Evolutionary conservation across 2,329 filamentous ascomycete genomes (phyloP), one percentile per base, ranked within the genome.

Genomic region (Zelopaecilomyces penicillatus): DNA sequence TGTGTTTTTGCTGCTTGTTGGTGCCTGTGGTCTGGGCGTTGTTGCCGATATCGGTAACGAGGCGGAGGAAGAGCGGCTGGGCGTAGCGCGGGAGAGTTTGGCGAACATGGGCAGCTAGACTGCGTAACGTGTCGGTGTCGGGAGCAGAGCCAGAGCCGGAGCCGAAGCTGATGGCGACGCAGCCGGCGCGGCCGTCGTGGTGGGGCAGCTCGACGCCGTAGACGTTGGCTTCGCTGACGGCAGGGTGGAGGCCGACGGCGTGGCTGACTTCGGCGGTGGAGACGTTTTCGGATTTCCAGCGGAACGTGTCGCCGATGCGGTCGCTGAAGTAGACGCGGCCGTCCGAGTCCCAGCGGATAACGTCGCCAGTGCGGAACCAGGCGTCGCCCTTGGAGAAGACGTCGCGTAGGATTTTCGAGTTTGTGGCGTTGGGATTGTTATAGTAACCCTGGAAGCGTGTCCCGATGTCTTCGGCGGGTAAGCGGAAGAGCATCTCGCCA

Each of bases 1-100:
- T 65, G 50, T 84, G 78, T 65, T 95, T 95, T 65, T 90, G 84
- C 67, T 94, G 86, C 71, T 95, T 95, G 57, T 88, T 85, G 39
- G 88, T 95, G 0, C 88, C 87, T 4, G 89, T 95, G 1, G 79
- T 73, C 56, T 84, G 78, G 52, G 78, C 71, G 1, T 67, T 63
- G 36, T 79, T 73, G 3, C 68, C 65, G 38, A 75, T 65, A 28
- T 75, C 73, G 28, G 66, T 70, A 6, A 82, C 74, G 5, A 89
- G 64, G 9, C 89, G 74, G 39, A 95, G 60, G 65, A 95, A 95
- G 1, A 93, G 55, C 0, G 89, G 89, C 4, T 82, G 75, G 0
- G 88, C 87, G 56, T 85, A 94, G 40, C 73, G 75, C 0, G 89
- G 88, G 28, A 95, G 68, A 5, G 68, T 68, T 5, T 63, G 61